These are phyloP conservation scores for Phytopythium kandeliae DNA, from an alignment of 352 stramenopile genomes.

Conservation along the genomic window DNA sequence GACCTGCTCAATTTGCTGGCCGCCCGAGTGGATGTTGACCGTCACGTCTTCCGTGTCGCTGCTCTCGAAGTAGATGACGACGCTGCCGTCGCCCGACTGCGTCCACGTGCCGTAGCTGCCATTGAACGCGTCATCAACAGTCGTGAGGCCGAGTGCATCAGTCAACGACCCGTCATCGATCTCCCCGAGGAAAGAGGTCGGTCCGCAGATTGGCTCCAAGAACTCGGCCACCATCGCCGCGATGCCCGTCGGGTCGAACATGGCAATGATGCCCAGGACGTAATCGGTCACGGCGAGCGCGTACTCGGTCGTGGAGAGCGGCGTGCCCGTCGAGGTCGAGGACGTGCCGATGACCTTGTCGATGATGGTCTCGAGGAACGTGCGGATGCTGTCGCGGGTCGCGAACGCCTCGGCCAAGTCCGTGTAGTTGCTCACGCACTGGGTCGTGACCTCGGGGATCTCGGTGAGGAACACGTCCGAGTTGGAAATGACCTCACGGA, in stretches of 20 bases:
- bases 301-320: conserved; percentile 29
- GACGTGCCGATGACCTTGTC: conserved; percentile 45
- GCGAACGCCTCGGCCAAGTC: conserved; percentile 24
- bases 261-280: conserved; percentile 27
- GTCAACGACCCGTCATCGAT: conserved; percentile 45
- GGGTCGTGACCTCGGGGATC: conserved; percentile 33
- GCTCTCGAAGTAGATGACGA: conserved; percentile 37
- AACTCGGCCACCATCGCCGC: conserved; percentile 39
- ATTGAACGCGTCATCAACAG: conserved; percentile 34
- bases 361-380: conserved; percentile 48
- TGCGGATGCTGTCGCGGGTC: conserved; percentile 42
- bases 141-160: conserved; percentile 34
- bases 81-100: conserved; percentile 26
- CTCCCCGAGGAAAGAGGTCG: conserved; percentile 43
- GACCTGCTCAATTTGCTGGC: conserved; percentile 25
- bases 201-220: conserved; percentile 54
- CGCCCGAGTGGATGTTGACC: conserved; percentile 37
- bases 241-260: conserved; percentile 48
- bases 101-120: conserved; percentile 35
- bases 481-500: conserved; percentile 34
- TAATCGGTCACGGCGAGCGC: conserved; percentile 34
- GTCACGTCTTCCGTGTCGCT: conserved; percentile 32
- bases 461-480: conserved; percentile 39
- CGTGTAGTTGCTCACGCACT: conserved; percentile 30
- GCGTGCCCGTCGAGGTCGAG: conserved; percentile 17